Conservation (phyloP, 2,329 filamentous ascomycete genomes). For the Sporothrix schenckii region DNA sequence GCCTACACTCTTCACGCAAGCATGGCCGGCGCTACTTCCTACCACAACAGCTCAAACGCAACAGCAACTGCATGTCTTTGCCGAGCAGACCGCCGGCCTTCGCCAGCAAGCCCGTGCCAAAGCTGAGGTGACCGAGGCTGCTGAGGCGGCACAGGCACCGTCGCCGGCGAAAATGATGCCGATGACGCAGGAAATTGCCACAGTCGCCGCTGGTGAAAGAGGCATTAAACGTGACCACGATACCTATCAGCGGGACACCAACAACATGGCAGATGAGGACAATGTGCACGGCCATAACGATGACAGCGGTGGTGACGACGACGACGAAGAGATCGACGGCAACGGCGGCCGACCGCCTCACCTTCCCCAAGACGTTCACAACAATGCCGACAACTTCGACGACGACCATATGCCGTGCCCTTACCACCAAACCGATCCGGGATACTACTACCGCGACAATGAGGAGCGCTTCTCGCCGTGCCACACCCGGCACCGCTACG, state of each 20-base stretch:
- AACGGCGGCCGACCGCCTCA: neutral
- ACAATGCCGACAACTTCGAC: slow-evolving; percentile 34
- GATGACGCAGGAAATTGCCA: neutral
- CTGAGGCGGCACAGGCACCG: neutral
- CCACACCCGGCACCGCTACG: slow-evolving; percentile 42
- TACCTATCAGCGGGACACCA: slow-evolving; percentile 6
- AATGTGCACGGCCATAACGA: slow-evolving; percentile 1
- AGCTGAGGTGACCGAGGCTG: neutral
- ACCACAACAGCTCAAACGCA: slow-evolving; percentile 2
- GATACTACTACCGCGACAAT: slow-evolving; percentile 37
- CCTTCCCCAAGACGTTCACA: neutral
- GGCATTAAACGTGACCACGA: slow-evolving; percentile 18
- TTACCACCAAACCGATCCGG: slow-evolving; percentile 35
- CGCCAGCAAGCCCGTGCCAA: slow-evolving; percentile 13
- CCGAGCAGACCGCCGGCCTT: neutral
- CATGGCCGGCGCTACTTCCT: neutral
- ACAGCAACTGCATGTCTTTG: slow-evolving; percentile 4
- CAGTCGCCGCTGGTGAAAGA: neutral
- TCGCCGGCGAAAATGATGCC: neutral
- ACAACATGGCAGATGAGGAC: neutral
- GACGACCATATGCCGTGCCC: slow-evolving; percentile 40
- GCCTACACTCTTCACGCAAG: neutral
- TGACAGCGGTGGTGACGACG: slow-evolving; percentile 26
- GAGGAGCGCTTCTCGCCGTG: slow-evolving; percentile 42
- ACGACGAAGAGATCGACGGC: slow-evolving; percentile 11